These are phyloP conservation scores for Pyrenophora tritici-repentis DNA, from an alignment of 2,329 filamentous ascomycete species.

Conservation along the genomic window DNA sequence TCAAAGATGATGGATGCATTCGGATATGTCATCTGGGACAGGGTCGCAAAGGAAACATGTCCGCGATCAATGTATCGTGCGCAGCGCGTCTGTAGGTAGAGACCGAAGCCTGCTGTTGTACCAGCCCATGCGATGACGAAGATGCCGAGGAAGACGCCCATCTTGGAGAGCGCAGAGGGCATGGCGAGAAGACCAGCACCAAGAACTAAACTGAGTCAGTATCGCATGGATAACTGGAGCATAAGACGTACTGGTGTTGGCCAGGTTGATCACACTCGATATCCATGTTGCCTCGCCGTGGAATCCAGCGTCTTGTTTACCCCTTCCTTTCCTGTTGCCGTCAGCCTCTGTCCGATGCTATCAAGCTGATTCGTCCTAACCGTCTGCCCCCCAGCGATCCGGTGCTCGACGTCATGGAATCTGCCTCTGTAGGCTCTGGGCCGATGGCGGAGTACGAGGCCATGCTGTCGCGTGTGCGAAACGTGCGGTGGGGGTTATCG, in stretches of 20 bases:
- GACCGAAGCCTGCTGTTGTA: conserved; percentile 83
- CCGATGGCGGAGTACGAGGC: conserved; percentile 54
- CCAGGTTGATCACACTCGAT: conserved; percentile 90
- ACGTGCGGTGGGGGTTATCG: conserved; percentile 23
- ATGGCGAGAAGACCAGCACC: conserved; percentile 93
- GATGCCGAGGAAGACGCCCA: conserved; percentile 85
- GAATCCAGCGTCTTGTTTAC: conserved; percentile 71
- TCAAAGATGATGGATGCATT: conserved; percentile 96
- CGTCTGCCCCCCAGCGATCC: conserved; percentile 48
- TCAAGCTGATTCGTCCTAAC: conserved; percentile 19
- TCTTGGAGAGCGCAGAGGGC: conserved; percentile 94
- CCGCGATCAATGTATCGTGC: conserved; percentile 91
- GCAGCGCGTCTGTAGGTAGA: conserved; percentile 93
- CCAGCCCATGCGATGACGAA: conserved; percentile 91
- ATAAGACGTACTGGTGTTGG: conserved; percentile 83
- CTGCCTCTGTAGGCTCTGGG: conserved; percentile 46
- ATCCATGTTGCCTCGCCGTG: conserved; percentile 81
- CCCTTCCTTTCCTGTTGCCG: conserved; percentile 58
- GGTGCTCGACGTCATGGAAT: conserved; percentile 49
- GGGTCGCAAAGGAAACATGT: conserved; percentile 88
- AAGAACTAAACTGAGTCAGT: conserved; percentile 66
- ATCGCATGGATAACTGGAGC: background rate
- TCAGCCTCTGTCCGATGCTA: conserved; percentile 23
- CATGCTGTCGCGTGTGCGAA: conserved; percentile 43
- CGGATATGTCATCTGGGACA: conserved; percentile 95